A percentile compares a stretch with the other conserved stretches of the same genome.
Evolutionary conservation across 148 eudicot genomes (phyloP).

Genomic region (Selenicereus undatus): DNA sequence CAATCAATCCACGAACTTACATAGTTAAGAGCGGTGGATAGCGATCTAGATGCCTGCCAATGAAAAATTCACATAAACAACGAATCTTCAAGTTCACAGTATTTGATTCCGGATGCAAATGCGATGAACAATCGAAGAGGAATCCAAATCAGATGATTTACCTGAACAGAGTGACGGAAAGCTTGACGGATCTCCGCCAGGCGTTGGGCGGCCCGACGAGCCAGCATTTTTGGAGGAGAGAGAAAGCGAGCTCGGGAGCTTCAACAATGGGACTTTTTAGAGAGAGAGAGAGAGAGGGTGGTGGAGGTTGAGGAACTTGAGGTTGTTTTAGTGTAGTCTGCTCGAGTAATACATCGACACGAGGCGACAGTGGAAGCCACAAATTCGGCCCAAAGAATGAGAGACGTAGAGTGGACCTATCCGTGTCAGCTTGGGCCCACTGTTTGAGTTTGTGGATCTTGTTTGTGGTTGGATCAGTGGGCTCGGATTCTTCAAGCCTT

Average conservation of each 20-base stretch:
- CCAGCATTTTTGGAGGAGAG: conserved; percentile 53
- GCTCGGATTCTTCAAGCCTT: no score
- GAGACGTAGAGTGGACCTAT: neutral
- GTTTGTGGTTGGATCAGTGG: neutral
- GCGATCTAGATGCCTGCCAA: conserved; percentile 64
- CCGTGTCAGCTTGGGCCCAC: neutral
- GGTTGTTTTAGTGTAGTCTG: no score
- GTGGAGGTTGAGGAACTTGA: no score
- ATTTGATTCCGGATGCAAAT: conserved; percentile 4
- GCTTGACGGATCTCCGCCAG: conserved; percentile 70
- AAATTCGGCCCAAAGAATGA: conserved; percentile 9
- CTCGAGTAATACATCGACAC: neutral
- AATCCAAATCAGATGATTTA: conserved; percentile 17
- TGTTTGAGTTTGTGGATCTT: neutral
- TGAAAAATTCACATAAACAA: neutral
- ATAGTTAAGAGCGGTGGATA: conserved; percentile 87
- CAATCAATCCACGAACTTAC: conserved; percentile 43
- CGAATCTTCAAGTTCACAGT: neutral
- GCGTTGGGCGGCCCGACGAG: conserved; percentile 60
- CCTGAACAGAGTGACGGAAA: conserved; percentile 56
- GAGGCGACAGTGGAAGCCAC: conserved; percentile 33
- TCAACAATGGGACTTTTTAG: conserved; percentile 35
- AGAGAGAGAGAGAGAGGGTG: conserved; percentile 17
- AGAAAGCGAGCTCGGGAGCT: conserved; percentile 15
- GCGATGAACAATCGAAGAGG: neutral